Evolutionary conservation across 148 eudicot species (phyloP), one percentile per base, ranked within the genome.

Genomic region (Heliamphora exappendiculata): DNA sequence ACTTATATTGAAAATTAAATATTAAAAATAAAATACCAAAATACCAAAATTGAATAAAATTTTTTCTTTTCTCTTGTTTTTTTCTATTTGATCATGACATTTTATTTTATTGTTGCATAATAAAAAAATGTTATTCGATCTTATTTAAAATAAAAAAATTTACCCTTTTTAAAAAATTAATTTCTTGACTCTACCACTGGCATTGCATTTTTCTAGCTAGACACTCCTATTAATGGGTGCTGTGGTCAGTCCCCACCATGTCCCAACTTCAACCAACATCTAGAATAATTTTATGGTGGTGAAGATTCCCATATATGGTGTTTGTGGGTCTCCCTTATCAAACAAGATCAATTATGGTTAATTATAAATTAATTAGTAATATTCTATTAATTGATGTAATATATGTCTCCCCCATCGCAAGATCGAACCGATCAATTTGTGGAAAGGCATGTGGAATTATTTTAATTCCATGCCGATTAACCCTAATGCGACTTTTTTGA

Each of bases 261-360:
- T 86, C 88, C 76, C 85, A 44, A 28, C 78, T 81, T 74, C 86
- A 79, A 81, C 85, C 82, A 86, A 79, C 88, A 86, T 77, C 19
- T 51, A 36, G 86, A 86, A 83, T 83, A 81, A 59, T 79, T 76
- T 78, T 81, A 73, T 79, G 75, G 79, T n/a, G 79, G 55, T 76
- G 47, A 73, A 85, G 86, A 86, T 81, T 83, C 85, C 75, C 75
- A 70, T 72, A 59, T 74, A 82, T 75, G 49, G 69, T 75, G 51
- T 74, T 78, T 77, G 73, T 71, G 84, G 84, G 79, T 31, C 87
- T 37, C 78, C 22, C 45, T 55, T 74, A 54, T 45, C 54, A 73
- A 66, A 71, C 74, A 62, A 54, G 29, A 60, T 29, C 53, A 60
- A 44, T 67, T 13, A 55, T 51, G 42, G 73, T 69, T 36, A 45